Base-by-base conservation (phyloP, 305 asterid species). In the Lippia alba region DNA sequence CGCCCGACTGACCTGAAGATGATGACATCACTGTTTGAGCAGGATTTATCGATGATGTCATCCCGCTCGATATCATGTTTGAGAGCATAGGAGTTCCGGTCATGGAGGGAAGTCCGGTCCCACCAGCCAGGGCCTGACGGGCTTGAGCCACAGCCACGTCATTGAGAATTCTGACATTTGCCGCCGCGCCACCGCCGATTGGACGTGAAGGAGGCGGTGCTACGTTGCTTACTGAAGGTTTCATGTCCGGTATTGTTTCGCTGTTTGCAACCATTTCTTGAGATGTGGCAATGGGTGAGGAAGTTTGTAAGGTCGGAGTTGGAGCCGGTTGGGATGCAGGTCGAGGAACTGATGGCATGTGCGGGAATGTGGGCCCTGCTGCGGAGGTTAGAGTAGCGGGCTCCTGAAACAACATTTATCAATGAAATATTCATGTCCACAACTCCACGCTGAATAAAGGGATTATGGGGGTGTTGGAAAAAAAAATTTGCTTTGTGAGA, bases 141-240 rank as follows among this genome's bases (percentile, higher is more conserved):
- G 95, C 96, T 80, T 91, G 98, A 64, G 96, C 97, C 64, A 88
- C 94, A 74, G 96, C 97, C 64, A 88, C 94, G 74, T 86, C 95
- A 59, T 94, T 94, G 80, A 94, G 78, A 62, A 92, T 89, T 74
- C 89, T 89, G 82, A 89, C 93, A 67, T 94, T 94, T 59, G 94
- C 96, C 44, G 99, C 91, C n/a, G 99, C 89, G 48, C 84, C 82
- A 44, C 84, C 81, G 40, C 86, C 84, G 71, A 55, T 78, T 57
- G 98, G 97, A 54, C 97, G 95, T 74, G 79, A 67, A 36, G 94
- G 69, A 71, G 88, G 87, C 39, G 89, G 51, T 36, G 41, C 30
- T 80, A 81, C 64, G 58, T 80, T 79, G 70, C 70, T 76, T 19
- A 82, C 92, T 33, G 78, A 12, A 66, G 99, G 97, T 76, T 94